Evolutionary conservation across 2,329 filamentous ascomycete species (phyloP).

Genomic region (Fusarium zealandicum): DNA sequence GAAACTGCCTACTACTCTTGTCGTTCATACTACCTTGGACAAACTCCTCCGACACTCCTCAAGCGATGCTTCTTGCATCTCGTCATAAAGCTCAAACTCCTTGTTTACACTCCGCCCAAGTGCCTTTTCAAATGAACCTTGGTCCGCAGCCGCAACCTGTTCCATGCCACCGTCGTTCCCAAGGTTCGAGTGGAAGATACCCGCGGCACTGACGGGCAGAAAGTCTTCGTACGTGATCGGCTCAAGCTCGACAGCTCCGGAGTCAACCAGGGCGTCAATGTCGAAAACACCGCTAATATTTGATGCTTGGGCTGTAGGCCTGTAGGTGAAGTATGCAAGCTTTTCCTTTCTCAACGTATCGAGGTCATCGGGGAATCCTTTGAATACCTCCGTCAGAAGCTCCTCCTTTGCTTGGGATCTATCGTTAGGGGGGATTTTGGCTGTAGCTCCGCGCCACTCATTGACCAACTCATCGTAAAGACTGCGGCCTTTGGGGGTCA

Average conservation of each 20-base stretch:
- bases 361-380: slow-evolving; percentile 50
- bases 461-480: slow-evolving; percentile 54
- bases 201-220: slow-evolving; percentile 57
- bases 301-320: neutral
- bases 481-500: slow-evolving; percentile 52
- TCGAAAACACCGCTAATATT: slow-evolving; percentile 41
- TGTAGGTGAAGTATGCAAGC: slow-evolving; percentile 50
- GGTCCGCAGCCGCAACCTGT: neutral
- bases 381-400: slow-evolving; percentile 40
- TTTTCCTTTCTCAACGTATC: slow-evolving; percentile 42
- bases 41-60: no score
- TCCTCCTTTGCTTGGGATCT: slow-evolving; percentile 9
- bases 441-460: neutral
- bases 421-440: neutral
- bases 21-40: no score
- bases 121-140: neutral
- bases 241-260: slow-evolving; percentile 25
- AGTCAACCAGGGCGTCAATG: slow-evolving; percentile 41
- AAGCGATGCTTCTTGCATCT: neutral
- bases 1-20: no score
- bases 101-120: neutral
- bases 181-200: slow-evolving; percentile 56
- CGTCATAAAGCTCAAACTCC: neutral
- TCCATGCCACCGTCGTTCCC: neutral
- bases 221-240: slow-evolving; percentile 61